Percentiles rank a stretch among this genome's conserved stretches.
Evolutionary conservation across 495 filamentous ascomycete species (phyloP).

Genomic region (Annulohypoxylon maeteangense): DNA sequence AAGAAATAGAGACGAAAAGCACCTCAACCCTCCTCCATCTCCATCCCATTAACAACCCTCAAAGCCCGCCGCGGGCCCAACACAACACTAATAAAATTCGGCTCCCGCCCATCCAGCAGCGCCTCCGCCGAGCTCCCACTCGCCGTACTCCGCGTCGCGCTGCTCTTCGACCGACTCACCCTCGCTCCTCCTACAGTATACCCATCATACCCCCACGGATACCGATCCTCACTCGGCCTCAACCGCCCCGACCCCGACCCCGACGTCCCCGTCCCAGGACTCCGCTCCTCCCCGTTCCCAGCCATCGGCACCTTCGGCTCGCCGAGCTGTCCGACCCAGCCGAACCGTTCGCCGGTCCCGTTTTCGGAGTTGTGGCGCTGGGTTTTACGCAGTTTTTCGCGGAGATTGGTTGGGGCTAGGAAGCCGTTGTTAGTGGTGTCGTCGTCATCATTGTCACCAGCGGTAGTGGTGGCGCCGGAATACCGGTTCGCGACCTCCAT

Average conservation of each 20-base stretch:
- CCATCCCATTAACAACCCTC: conserved; percentile 72
- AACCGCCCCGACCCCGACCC: conserved; percentile 27
- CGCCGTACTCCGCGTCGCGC: conserved; percentile 50
- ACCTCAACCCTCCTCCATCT: conserved; percentile 46
- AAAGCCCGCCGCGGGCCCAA: conserved; percentile 77
- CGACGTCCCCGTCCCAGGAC: conserved; percentile 35
- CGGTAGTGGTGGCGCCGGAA: conserved; percentile 28
- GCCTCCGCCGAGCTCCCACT: conserved; percentile 60
- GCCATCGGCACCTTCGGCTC: conserved; percentile 50
- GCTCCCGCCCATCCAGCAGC: conserved; percentile 70
- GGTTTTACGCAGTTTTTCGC: conserved; percentile 43
- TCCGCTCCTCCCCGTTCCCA: conserved; percentile 40
- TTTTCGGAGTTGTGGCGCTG: conserved; percentile 38
- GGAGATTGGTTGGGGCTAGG: conserved; percentile 24
- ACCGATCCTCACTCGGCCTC: conserved; percentile 36
- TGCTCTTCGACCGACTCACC: conserved; percentile 45
- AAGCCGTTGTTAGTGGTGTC: neutral
- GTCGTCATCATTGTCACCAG: neutral
- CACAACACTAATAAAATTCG: conserved; percentile 78
- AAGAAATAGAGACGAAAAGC: neutral
- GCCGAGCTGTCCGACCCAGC: conserved; percentile 49
- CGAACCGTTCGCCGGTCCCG: conserved; percentile 47
- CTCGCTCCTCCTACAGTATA: conserved; percentile 7
- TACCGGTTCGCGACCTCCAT: conserved; percentile 65
- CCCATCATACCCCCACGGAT: conserved; percentile 28